phyloP scores from a whole-genome alignment of 495 filamentous ascomycete species.

The Penicillium bovifimosum region DNA sequence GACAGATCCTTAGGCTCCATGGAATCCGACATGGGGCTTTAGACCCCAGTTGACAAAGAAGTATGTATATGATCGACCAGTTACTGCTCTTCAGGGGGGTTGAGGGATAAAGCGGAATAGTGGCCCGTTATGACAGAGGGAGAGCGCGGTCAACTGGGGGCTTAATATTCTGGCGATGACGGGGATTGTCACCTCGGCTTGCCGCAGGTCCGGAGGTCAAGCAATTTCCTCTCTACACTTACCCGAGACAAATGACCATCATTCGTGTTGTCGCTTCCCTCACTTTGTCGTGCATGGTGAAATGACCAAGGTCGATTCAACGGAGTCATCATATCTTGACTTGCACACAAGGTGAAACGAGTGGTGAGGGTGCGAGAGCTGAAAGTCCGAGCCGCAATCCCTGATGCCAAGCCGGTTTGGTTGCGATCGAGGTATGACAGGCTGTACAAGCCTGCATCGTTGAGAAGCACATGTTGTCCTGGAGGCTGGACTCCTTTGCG shows the following conservation, averaged over 20 bases:
- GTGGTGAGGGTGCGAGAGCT: not conserved
- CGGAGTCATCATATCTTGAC: not conserved
- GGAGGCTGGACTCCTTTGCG: not conserved
- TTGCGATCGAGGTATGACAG: conserved; percentile 1
- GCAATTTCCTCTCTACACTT: conserved; percentile 3
- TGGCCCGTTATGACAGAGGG: not conserved
- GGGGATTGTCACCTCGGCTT: conserved; percentile 2
- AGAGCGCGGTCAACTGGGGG: not conserved
- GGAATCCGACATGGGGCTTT: not conserved
- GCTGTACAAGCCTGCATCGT: not conserved
- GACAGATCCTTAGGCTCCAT: not conserved
- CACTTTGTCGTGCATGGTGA: not conserved
- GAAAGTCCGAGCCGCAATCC: not conserved
- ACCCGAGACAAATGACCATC: not conserved
- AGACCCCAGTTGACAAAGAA: not conserved
- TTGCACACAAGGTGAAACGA: not conserved
- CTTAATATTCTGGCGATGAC: not conserved
- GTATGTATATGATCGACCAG: not conserved
- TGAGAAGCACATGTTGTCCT: not conserved
- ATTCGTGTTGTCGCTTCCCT: not conserved
- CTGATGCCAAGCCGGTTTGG: conserved; percentile 3
- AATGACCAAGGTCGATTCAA: not conserved
- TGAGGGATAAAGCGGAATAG: not conserved
- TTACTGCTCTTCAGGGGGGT: not conserved
- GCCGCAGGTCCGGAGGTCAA: not conserved